Evolutionary conservation across 352 stramenopile genomes (phyloP), one percentile per base, ranked within the genome.

Genomic region (Aphanomyces invadans): DNA sequence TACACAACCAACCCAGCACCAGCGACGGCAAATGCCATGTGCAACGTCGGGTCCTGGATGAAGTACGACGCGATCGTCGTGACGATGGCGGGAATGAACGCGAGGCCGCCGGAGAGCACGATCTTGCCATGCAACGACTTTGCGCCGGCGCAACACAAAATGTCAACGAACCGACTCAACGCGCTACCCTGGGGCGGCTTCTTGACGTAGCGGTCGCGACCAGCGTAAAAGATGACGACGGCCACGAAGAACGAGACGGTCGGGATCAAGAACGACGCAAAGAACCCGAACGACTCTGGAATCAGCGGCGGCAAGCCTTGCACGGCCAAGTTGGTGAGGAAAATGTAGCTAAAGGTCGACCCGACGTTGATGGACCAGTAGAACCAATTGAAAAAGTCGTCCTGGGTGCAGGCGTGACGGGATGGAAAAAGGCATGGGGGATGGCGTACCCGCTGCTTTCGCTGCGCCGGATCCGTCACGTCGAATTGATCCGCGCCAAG

Each of bases 361-460:
- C 90, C 90, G 26, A 96, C 77, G 69, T 97, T 97, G 73, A 97
- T 96, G 15, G 85, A 76, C 87, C 87, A 96, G 74, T 97, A 97
- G 73, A 97, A 97, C 82, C 83, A 96, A 68, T 96, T 95, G 76
- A 97, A 97, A 71, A 96, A 97, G 39, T 81, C 90, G 68, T 90
- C 86, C 60, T 95, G 57, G 10, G 23, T 9, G 28, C 17, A 9
- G 2, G 29, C 7, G 53, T 60, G 25, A 60, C n/a, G 29, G n/a
- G 23, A 12, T 26, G 23, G 32, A 64, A 9, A 19, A 11, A 11
- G 12, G 9, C 3, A 25, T n/a, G n/a, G 53, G 38, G 15, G 7
- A 46, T 5, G 45, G 29, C 42, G 19, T 57, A 67, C 60, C 31
- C 60, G 90, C 73, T 93, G 84, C 0, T 65, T 64, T 2, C 80